Percentiles rank a stretch among this genome's conserved stretches.
Conservation (phyloP, 2,329 filamentous ascomycete species). For the Myriangium duriaei region DNA sequence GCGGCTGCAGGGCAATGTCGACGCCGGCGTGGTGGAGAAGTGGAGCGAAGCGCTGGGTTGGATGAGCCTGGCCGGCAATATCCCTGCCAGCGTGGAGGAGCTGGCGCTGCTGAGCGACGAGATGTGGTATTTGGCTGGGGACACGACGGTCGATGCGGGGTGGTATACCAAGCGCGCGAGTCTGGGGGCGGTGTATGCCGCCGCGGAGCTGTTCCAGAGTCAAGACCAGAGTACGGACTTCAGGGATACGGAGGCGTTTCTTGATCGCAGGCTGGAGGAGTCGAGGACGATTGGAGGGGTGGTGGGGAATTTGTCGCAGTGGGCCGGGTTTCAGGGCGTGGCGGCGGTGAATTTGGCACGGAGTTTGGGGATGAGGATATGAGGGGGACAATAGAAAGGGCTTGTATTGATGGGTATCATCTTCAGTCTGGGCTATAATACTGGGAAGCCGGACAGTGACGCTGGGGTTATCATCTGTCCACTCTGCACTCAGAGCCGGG, state of each 20-base stretch:
- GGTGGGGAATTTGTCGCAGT: constrained; percentile 55
- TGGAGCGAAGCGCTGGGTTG: constrained; percentile 89
- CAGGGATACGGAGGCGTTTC: constrained; percentile 64
- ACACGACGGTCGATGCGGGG: constrained; percentile 64
- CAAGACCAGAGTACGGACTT: constrained; percentile 67
- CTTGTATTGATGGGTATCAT: background rate
- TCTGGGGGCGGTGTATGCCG: constrained; percentile 55
- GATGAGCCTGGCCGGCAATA: constrained; percentile 74
- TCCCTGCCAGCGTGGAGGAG: constrained; percentile 64
- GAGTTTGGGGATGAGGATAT: constrained; percentile 79
- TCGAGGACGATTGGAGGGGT: constrained; percentile 49
- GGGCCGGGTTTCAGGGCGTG: constrained; percentile 68
- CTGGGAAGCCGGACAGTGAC: no score
- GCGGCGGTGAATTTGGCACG: constrained; percentile 70
- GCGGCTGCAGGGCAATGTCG: constrained; percentile 60
- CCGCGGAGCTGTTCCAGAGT: constrained; percentile 82
- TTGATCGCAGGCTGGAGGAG: constrained; percentile 64
- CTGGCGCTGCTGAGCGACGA: constrained; percentile 77
- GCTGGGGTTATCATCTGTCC: no score
- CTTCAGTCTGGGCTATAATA: background rate
- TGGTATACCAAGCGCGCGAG: constrained; percentile 72
- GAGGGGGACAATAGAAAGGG: constrained; percentile 18
- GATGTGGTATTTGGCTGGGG: constrained; percentile 78
- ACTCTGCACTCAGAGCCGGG: constrained; percentile 9
- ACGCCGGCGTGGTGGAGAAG: constrained; percentile 48